A percentile compares a stretch with the other conserved stretches of the same genome.
Conservation (phyloP, 768 basidiomycete species). For the Leccinum subtestaceum region DNA sequence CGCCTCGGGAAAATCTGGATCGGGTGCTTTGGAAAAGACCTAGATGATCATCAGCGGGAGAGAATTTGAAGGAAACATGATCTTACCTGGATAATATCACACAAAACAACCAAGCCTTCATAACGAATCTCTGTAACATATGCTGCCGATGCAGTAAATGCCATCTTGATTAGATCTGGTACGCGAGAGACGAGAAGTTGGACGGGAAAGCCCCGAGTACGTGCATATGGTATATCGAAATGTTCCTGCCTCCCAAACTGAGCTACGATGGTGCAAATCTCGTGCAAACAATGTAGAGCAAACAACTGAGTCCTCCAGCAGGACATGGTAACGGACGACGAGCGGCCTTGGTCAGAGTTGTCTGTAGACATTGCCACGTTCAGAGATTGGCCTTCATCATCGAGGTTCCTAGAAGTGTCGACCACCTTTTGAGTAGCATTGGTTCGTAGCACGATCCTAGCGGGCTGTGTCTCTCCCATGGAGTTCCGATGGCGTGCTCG, state of each 20-base stretch:
- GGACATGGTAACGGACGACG: conserved; percentile 53
- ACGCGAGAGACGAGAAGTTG: conserved; percentile 79
- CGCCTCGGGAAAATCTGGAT: conserved; percentile 90
- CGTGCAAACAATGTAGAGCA: conserved; percentile 87
- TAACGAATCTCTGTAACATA: conserved; percentile 94
- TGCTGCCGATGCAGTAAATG: conserved; percentile 95
- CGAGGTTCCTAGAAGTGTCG: conserved; percentile 58
- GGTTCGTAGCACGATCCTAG: conserved; percentile 89
- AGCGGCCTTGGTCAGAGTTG: conserved; percentile 31
- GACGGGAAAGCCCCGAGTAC: conserved; percentile 52
- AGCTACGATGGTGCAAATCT: conserved; percentile 75
- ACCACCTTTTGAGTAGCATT: conserved; percentile 77
- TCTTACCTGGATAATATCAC: conserved; percentile 86
- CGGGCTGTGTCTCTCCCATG: conserved; percentile 4
- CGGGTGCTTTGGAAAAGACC: conserved; percentile 84
- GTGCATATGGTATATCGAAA: conserved; percentile 72
- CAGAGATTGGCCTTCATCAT: conserved; percentile 94
- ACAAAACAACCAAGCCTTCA: conserved; percentile 83
- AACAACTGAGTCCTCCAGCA: conserved; percentile 97
- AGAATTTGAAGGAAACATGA: background rate
- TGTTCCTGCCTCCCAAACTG: conserved; percentile 78
- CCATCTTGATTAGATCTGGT: conserved; percentile 94
- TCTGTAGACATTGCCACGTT: conserved; percentile 50
- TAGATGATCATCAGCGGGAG: conserved; percentile 31
- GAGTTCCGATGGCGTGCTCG: conserved; percentile 31